A percentile compares a stretch with the other conserved stretches of the same genome.
Evolutionary conservation across 2,329 filamentous ascomycete species (phyloP).

Genomic region (Oidium heveae): DNA sequence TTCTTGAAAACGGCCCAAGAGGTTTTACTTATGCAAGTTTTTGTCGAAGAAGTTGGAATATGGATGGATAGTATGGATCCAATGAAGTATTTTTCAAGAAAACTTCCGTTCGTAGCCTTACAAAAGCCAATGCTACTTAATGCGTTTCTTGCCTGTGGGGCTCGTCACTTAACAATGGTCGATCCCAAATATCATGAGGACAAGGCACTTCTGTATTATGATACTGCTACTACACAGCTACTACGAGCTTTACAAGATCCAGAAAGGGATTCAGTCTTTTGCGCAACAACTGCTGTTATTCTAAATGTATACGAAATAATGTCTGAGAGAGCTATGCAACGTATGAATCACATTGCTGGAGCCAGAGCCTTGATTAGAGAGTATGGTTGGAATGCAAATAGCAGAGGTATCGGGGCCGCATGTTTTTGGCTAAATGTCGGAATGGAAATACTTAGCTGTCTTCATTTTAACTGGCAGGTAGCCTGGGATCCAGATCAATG

Average conservation of each 20-base stretch:
- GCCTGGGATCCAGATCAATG: slow-evolving; percentile 80
- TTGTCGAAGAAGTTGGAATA: slow-evolving; percentile 66
- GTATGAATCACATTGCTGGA: slow-evolving; percentile 77
- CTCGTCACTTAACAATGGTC: slow-evolving; percentile 50
- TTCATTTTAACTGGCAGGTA: slow-evolving; percentile 67
- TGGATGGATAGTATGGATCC: slow-evolving; percentile 91
- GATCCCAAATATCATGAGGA: slow-evolving; percentile 48
- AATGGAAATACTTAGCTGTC: slow-evolving; percentile 70
- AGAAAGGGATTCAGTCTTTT: slow-evolving; percentile 59
- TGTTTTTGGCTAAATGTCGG: slow-evolving; percentile 90
- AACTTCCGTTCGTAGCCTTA: slow-evolving; percentile 63
- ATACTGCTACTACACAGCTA: slow-evolving; percentile 58
- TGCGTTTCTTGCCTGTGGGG: slow-evolving; percentile 70
- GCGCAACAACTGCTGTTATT: slow-evolving; percentile 66
- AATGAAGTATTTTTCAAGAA: slow-evolving; percentile 61
- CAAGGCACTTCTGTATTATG: slow-evolving; percentile 61
- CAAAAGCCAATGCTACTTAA: slow-evolving; percentile 72
- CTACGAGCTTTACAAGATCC: slow-evolving; percentile 59
- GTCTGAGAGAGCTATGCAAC: slow-evolving; percentile 50
- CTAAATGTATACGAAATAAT: slow-evolving; percentile 87
- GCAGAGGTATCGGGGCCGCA: slow-evolving; percentile 54
- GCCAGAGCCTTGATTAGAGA: slow-evolving; percentile 70
- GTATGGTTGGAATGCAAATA: slow-evolving; percentile 65
- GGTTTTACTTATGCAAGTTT: slow-evolving; percentile 73
- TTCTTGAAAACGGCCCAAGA: slow-evolving; percentile 54